These are phyloP conservation scores for Saturnispora halmiae DNA, from an alignment of 805 yeast species.

Conservation along the genomic window DNA sequence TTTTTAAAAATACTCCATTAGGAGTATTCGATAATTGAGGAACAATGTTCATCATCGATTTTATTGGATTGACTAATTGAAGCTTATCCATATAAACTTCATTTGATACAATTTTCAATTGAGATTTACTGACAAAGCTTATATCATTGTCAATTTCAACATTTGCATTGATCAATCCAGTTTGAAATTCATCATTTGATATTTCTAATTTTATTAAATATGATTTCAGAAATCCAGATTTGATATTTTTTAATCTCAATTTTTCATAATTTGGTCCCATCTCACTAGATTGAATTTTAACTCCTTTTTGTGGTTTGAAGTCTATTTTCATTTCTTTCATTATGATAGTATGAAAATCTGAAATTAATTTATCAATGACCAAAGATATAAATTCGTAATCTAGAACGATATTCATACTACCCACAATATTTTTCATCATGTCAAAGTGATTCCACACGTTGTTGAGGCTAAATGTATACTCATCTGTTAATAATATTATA, in stretches of 20 bases:
- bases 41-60: constrained; percentile 13
- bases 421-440: constrained; percentile 8
- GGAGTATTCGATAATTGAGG: constrained; percentile 27
- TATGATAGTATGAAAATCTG: constrained; percentile 16
- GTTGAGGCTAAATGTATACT: constrained; percentile 18
- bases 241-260: constrained; percentile 16
- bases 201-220: constrained; percentile 18
- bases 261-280: neutral
- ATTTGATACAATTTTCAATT: constrained; percentile 3
- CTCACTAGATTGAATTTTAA: constrained; percentile 10
- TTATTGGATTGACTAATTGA: neutral
- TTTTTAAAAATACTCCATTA: constrained; percentile 29
- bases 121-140: neutral
- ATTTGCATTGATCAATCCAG: neutral
- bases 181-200: neutral
- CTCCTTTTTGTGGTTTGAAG: constrained; percentile 16
- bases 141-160: constrained; percentile 1
- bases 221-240: constrained; percentile 18
- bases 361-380: constrained; percentile 11
- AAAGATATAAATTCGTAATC: constrained; percentile 19
- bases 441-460: constrained; percentile 17
- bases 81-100: constrained; percentile 3
- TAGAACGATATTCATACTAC: constrained; percentile 16
- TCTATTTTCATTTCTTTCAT: constrained; percentile 15
- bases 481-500: constrained; percentile 23